phyloP scores from a whole-genome alignment of 495 filamentous ascomycete genomes.

The Pseudevernia furfuracea region DNA sequence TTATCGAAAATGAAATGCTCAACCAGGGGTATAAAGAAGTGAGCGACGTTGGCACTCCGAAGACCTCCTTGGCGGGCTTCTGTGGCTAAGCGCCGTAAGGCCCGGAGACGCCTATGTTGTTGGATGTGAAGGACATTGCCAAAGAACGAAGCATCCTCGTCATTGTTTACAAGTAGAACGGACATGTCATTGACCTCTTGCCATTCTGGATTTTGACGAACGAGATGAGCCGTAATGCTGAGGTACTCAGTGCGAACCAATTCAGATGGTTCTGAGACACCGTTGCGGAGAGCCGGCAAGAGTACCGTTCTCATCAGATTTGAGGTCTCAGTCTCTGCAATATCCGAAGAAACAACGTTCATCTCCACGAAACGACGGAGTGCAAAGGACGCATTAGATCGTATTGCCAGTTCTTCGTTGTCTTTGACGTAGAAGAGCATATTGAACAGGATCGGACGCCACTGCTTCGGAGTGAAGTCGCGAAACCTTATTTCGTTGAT shows the following conservation, averaged over 20 bases:
- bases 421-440: conserved; percentile 82
- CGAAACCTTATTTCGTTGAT: conserved; percentile 50
- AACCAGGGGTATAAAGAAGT: conserved; percentile 82
- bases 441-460: conserved; percentile 85
- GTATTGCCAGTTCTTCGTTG: conserved; percentile 76
- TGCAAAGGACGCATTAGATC: conserved; percentile 74
- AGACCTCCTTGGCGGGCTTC: conserved; percentile 56
- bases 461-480: conserved; percentile 64
- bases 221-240: conserved; percentile 64
- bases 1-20: conserved; percentile 89
- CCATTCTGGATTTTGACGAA: conserved; percentile 62
- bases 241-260: conserved; percentile 76
- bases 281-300: conserved; percentile 66
- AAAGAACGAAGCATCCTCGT: conserved; percentile 90
- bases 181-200: conserved; percentile 65
- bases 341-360: conserved; percentile 31
- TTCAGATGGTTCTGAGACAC: conserved; percentile 69
- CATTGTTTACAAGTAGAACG: conserved; percentile 61
- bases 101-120: conserved; percentile 75
- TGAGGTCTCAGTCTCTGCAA: conserved; percentile 37
- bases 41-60: conserved; percentile 65
- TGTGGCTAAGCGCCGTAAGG: conserved; percentile 64
- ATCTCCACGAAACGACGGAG: conserved; percentile 73
- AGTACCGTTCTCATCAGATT: conserved; percentile 54
- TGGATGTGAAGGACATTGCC: conserved; percentile 87